Percentiles rank a stretch among this genome's conserved stretches.
Conservation (phyloP, 805 yeast genomes). For the Cyberlindnera misumaiensis region DNA sequence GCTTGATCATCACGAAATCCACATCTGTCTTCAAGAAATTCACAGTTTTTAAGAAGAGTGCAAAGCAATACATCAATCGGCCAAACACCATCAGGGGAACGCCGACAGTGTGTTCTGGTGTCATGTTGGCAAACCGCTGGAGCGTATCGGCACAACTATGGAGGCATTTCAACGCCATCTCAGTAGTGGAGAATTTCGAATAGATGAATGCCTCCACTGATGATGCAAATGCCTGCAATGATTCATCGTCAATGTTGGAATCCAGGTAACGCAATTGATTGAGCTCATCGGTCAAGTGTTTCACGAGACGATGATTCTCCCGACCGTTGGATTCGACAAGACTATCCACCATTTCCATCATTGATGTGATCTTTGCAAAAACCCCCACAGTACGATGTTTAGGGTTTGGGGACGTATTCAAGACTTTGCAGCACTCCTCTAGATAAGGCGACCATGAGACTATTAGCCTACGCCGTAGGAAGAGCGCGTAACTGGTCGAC, state of each 20-base stretch:
- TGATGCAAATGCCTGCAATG: conserved; percentile 14
- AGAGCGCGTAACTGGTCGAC: conserved; percentile 57
- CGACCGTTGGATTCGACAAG: conserved; percentile 12
- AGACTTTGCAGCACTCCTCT: conserved; percentile 48
- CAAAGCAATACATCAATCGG: conserved; percentile 23
- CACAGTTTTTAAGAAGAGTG: conserved; percentile 19
- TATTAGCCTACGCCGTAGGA: conserved; percentile 55
- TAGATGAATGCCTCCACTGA: conserved; percentile 23
- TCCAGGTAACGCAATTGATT: conserved; percentile 6
- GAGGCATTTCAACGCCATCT: conserved; percentile 16
- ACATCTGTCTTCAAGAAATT: conserved; percentile 16
- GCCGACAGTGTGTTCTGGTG: conserved; percentile 11
- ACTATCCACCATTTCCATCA: conserved; percentile 47
- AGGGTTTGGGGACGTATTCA: conserved; percentile 31
- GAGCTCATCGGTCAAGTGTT: conserved; percentile 13
- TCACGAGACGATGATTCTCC: conserved; percentile 14
- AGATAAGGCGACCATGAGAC: conserved; percentile 57
- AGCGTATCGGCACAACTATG: conserved; percentile 17
- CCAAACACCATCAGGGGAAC: conserved; percentile 22
- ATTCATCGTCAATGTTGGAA: conserved; percentile 7
- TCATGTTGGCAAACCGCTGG: conserved; percentile 10
- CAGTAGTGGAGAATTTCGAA: conserved; percentile 14
- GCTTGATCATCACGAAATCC: conserved; percentile 12
- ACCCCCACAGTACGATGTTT: conserved; percentile 41
- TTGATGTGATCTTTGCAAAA: conserved; percentile 51